A percentile compares a stretch with the other conserved stretches of the same genome.
Evolutionary conservation across 352 stramenopile genomes (phyloP).

Genomic region (Globisporangium barbulae): DNA sequence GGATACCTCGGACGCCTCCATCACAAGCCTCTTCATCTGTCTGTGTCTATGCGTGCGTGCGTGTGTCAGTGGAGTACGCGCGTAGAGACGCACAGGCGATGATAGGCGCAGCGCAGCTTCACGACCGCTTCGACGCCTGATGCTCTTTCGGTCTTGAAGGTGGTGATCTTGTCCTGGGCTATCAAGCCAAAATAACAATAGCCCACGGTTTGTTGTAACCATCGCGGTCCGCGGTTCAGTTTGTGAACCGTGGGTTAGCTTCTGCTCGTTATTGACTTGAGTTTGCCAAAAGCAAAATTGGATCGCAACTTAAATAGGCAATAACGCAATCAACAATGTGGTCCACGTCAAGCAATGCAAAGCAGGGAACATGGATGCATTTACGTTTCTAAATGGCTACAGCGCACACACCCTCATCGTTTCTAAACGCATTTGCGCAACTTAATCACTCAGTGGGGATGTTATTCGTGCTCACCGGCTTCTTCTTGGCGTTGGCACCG

Average conservation of each 20-base stretch:
- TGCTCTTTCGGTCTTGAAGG: not conserved
- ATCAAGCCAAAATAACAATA: not conserved
- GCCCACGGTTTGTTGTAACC: not conserved
- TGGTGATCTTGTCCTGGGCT: not conserved
- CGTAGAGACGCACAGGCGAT: not conserved
- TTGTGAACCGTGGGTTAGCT: not conserved
- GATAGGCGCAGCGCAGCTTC: not conserved
- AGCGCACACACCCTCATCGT: not conserved
- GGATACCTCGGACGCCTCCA: slow-evolving; percentile 50
- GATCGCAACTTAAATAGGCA: not conserved
- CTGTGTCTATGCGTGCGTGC: not conserved
- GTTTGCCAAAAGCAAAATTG: too few species aligned
- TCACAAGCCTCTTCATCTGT: slow-evolving; percentile 12
- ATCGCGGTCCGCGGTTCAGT: not conserved
- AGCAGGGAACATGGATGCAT: not conserved
- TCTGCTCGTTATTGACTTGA: too few species aligned
- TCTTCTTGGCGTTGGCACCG: slow-evolving; percentile 45
- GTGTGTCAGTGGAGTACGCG: not conserved
- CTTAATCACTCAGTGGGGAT: not conserved
- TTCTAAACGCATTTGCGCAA: not conserved
- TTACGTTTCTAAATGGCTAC: not conserved
- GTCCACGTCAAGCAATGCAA: not conserved
- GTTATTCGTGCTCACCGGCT: not conserved
- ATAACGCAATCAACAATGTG: not conserved
- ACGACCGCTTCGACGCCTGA: not conserved